These are phyloP conservation scores for Magnolia kwangsiensis DNA, from an alignment of 164 flowering plant species.

Conservation along the genomic window DNA sequence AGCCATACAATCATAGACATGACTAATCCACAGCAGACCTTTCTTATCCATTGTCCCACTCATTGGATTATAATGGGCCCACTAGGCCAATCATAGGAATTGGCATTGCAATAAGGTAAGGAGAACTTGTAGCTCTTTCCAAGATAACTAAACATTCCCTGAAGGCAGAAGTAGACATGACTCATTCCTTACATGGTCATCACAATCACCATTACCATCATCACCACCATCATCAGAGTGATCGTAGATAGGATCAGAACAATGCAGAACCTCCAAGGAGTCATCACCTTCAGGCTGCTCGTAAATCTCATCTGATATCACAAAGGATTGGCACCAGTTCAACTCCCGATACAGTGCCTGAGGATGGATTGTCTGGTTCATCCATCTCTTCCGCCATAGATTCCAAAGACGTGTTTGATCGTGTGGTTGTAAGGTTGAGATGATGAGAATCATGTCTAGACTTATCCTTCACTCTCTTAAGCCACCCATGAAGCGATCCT, in stretches of 20 bases:
- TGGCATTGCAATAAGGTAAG: too few relatives aligned
- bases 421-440: slow-evolving; percentile 16
- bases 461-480: slow-evolving; percentile 41
- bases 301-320: slow-evolving; percentile 3
- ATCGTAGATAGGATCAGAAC: slow-evolving; percentile 12
- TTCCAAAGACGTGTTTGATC: slow-evolving; percentile 30
- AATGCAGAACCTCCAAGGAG: not conserved
- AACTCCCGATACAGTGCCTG: slow-evolving; percentile 10
- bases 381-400: slow-evolving; percentile 20
- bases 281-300: slow-evolving; percentile 10
- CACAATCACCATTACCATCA: not conserved
- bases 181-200: not conserved
- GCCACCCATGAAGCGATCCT: slow-evolving; percentile 64
- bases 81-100: too few relatives aligned
- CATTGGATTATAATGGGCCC: too few relatives aligned
- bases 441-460: slow-evolving; percentile 16
- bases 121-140: too few relatives aligned
- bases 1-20: too few relatives aligned
- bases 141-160: too few relatives aligned
- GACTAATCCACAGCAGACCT: too few relatives aligned
- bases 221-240: not conserved
- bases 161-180: slow-evolving; percentile 5
- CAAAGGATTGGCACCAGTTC: slow-evolving; percentile 9
- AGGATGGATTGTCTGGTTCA: not conserved
- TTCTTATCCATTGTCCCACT: too few relatives aligned